Evolutionary conservation across 805 yeast genomes (phyloP), one percentile per base, ranked within the genome.

Genomic region (Candida arabinofermentans): DNA sequence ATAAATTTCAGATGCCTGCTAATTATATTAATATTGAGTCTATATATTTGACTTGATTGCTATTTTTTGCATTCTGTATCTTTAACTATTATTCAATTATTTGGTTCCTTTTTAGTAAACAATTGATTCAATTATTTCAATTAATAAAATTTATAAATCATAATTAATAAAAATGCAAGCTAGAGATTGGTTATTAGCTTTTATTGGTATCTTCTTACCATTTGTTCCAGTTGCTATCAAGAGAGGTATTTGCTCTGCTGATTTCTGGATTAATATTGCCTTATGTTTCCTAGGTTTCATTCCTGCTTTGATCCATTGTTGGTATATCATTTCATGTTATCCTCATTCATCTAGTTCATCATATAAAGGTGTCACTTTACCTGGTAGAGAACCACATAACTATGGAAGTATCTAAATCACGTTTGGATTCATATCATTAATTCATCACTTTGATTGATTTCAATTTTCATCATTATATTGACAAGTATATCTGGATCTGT

Each of bases 221-320:
- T 88, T 88, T 7, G 65, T 83, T 29, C 84, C 89, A 8, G 90
- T 84, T 19, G 71, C 79, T 37, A 57, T 82, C 47, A 84, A 84
- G 61, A 66, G 86, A 52, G 90, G 90, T 1, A 53, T 74, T 40
- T 69, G 71, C 41, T 73, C 83, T 4, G 73, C 77, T 27, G 86
- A 79, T 53, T 76, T 72, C 50, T 66, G 74, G 65, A 75, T 83
- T 46, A 84, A 83, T 57, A 67, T 83, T 36, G 78, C 83, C 6
- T 71, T 86, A 24, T 83, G 88, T 61, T 55, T 77, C 42, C 68
- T 86, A 34, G 93, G 95, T 1, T 81, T 72, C 58, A 56, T 86
- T 41, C 95, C 95, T 0, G 95, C 93, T 9, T 71, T 86, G 27
- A 61, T 86, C 46, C 95, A 86, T 55, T 67, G 83, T 31, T 81